phyloP scores from a whole-genome alignment of 2,329 filamentous ascomycete species.

The Neofusicoccum laricinum region DNA sequence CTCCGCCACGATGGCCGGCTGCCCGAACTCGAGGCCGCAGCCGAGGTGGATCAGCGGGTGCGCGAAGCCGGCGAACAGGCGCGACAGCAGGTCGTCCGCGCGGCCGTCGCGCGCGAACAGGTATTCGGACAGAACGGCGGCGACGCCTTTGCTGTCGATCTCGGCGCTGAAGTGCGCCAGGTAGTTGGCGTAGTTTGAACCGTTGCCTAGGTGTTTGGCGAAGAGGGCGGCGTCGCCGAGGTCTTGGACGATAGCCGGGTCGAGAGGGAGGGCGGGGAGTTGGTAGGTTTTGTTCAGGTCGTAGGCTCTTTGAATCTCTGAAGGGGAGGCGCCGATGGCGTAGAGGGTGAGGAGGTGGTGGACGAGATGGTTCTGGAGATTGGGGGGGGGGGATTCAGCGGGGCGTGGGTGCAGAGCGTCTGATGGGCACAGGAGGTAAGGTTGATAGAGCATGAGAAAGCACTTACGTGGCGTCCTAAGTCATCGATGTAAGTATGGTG shows the following conservation, averaged over 20 bases:
- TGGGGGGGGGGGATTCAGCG: not conserved
- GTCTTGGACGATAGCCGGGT: slow-evolving; percentile 46
- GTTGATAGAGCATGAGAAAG: not conserved
- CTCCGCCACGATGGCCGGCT: slow-evolving; percentile 78
- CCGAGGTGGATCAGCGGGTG: slow-evolving; percentile 84
- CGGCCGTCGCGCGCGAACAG: slow-evolving; percentile 65
- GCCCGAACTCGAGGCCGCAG: slow-evolving; percentile 78
- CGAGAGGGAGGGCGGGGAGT: slow-evolving; percentile 45
- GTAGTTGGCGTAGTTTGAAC: slow-evolving; percentile 68
- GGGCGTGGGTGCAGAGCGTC: no score
- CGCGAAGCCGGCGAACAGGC: slow-evolving; percentile 69
- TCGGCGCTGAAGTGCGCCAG: slow-evolving; percentile 73
- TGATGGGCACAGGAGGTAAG: no score
- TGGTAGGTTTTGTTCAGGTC: slow-evolving; percentile 67
- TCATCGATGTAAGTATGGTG: slow-evolving; percentile 81
- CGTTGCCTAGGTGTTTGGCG: slow-evolving; percentile 60
- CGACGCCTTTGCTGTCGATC: slow-evolving; percentile 63
- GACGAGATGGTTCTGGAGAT: slow-evolving; percentile 63
- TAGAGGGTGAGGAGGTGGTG: slow-evolving; percentile 77
- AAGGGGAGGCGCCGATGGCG: slow-evolving; percentile 65
- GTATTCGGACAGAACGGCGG: slow-evolving; percentile 62
- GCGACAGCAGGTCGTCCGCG: slow-evolving; percentile 65
- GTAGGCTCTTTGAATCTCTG: slow-evolving; percentile 62
- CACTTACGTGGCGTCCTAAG: slow-evolving; percentile 63
- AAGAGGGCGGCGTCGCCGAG: slow-evolving; percentile 59